Base-by-base conservation (phyloP, 306 rosid genomes). In the Trifolium pratense region DNA sequence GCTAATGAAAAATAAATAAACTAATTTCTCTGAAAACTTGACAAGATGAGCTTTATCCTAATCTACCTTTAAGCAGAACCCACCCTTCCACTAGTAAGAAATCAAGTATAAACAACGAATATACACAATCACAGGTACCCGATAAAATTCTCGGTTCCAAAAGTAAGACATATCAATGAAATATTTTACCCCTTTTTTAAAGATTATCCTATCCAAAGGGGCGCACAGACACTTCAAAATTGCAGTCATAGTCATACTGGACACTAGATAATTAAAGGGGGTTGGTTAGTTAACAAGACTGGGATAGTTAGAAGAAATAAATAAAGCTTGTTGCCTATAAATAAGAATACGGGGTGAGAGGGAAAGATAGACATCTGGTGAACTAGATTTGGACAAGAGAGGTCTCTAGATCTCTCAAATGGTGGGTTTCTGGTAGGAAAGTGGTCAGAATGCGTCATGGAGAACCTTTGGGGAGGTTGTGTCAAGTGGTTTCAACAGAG, bases 1-100 rank as follows among this genome's bases (percentile, higher is more conserved):
- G 29, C 66, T 9, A 66, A 36, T 37, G 74, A 73, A 66, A 63
- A 55, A 46, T 21, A 73, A 34, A 10, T 23, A 48, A 57, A 59
- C 10, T 3, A 40, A 69, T 10, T 61, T 70, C 81, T 59, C 63
- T 48, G 4, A 46, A 46, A 45, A 77, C 23, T 5, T 49, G 81
- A 45, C 39, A 69, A 34, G 1, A 48, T n/a, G 16, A 23, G 45
- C 3, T 25, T 17, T 49, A 61, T 61, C 75, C 71, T 36, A 48
- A 20, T 77, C 43, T 46, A 37, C 15, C 29, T 68, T 46, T 14
- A 4, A 40, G 42, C 16, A 14, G 32, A 26, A 43, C 37, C 48
- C 31, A 56, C 25, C 59, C 59, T 55, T 42, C 73, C 39, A 56
- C 58, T 42, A 15, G 11, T 11, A 17, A 31, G 23, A 57, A 5